A percentile compares a stretch with the other conserved stretches of the same genome.
These are phyloP conservation scores for Cicer judaicum DNA, from an alignment of 306 rosid genomes.

Conservation along the genomic window DNA sequence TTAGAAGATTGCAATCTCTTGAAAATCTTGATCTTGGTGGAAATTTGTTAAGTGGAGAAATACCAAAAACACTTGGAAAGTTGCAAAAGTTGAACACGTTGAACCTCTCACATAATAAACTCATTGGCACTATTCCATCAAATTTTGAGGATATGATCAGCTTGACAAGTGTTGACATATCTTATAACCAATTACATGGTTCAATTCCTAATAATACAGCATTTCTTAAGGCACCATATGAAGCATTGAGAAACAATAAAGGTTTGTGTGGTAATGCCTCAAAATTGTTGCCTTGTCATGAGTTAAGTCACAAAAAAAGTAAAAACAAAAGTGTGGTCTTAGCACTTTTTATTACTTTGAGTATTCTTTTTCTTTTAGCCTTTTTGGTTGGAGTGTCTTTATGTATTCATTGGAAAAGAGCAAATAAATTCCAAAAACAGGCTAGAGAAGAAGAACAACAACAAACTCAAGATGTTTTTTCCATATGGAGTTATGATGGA, in stretches of 20 bases:
- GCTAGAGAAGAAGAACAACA: conserved; percentile 19
- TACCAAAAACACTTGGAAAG: conserved; percentile 48
- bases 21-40: conserved; percentile 53
- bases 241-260: conserved; percentile 36
- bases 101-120: conserved; percentile 58
- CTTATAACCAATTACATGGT: conserved; percentile 46
- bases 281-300: conserved; percentile 17
- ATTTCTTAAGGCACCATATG: conserved; percentile 26
- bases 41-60: conserved; percentile 36
- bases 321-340: not conserved
- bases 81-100: conserved; percentile 42
- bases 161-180: conserved; percentile 54
- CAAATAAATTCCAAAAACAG: not conserved
- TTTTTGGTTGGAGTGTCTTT: conserved; percentile 1
- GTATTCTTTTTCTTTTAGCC: conserved; percentile 1
- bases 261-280: conserved; percentile 38
- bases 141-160: conserved; percentile 42
- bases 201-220: conserved; percentile 38
- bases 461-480: conserved; percentile 7
- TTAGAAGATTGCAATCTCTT: conserved; percentile 38
- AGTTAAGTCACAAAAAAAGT: not conserved
- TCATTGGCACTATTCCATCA: conserved; percentile 47
- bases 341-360: not conserved
- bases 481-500: conserved; percentile 38
- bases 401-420: conserved; percentile 1